Evolutionary conservation across 2,329 filamentous ascomycete species (phyloP), one percentile per base, ranked within the genome.

Genomic region (Colletotrichum trifolii): DNA sequence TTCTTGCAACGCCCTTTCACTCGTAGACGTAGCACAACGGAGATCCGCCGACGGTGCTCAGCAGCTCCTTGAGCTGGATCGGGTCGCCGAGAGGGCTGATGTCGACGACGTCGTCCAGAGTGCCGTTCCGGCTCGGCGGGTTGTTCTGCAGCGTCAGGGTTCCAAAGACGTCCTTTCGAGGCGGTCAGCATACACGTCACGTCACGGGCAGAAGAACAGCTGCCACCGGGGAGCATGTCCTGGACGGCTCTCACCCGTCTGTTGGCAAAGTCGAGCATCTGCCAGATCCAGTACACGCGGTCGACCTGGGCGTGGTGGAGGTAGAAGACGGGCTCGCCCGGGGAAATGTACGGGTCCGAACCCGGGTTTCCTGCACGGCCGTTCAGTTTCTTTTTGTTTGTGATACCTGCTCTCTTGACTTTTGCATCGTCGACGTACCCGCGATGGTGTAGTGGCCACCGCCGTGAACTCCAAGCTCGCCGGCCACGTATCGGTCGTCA

Each of bases 261-360:
- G 49, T 76, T 73, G 52, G 72, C 71, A 72, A 73, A 77, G 67
- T 83, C 76, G 36, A 80, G 75, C 60, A 80, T 47, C 72, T 83
- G 81, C 81, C 81, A 83, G 68, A 83, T 78, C 71, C 79, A 82
- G 72, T 80, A 82, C 58, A 81, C 73, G 13, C 81, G 75, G 64
- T 83, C 82, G 54, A 84, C 77, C 68, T 80, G 75, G 0, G 73
- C 78, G 61, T 83, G 81, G 65, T 83, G 81, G 9, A 81, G 70
- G 54, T 75, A 82, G 72, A 83, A 83, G 4, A 71, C 78, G 2
- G 81, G 81, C 66, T 83, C 81, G 7, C 78, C 74, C 1, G 81
- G 76, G 4, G 78, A 81, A 50, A 78, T 75, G 67, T 78, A 81
- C 67, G 81, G 74, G 66, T 83, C 82, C 55, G 77, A 73, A 33